phyloP scores from a whole-genome alignment of 495 filamentous ascomycete species.

The Tirmania nivea region DNA sequence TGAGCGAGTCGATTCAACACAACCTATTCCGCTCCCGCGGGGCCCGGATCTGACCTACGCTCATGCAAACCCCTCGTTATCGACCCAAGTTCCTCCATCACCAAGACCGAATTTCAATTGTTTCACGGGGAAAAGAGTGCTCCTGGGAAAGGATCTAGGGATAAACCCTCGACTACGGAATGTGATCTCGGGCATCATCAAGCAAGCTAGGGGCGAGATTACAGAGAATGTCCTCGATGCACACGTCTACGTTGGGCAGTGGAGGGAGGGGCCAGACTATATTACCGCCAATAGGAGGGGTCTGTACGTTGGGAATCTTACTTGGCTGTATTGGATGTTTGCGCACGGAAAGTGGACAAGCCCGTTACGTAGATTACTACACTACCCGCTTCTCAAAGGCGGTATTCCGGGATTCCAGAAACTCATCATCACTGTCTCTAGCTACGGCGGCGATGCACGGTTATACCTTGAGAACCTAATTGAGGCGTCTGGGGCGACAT shows the following conservation, averaged over 20 bases:
- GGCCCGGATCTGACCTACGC: slow-evolving; percentile 15
- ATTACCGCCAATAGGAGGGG: slow-evolving; percentile 45
- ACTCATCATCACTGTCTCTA: slow-evolving; percentile 62
- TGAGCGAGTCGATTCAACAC: slow-evolving; percentile 6
- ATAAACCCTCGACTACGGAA: slow-evolving; percentile 41
- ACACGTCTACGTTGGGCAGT: slow-evolving; percentile 68
- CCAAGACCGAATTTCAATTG: slow-evolving; percentile 29
- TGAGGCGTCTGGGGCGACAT: slow-evolving; percentile 56
- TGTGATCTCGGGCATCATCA: slow-evolving; percentile 48
- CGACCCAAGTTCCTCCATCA: background rate
- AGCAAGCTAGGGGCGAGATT: slow-evolving; percentile 43
- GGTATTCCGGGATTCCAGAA: slow-evolving; percentile 61
- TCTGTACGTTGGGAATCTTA: slow-evolving; percentile 73
- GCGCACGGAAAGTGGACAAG: slow-evolving; percentile 71
- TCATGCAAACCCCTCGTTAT: slow-evolving; percentile 11
- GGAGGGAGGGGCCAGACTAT: slow-evolving; percentile 62
- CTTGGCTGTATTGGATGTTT: slow-evolving; percentile 85
- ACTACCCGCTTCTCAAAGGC: slow-evolving; percentile 60
- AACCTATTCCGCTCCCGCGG: slow-evolving; percentile 6
- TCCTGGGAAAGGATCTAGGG: slow-evolving; percentile 49
- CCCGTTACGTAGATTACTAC: slow-evolving; percentile 56
- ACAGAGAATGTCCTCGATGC: slow-evolving; percentile 45
- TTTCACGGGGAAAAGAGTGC: slow-evolving; percentile 41
- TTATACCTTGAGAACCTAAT: slow-evolving; percentile 87
- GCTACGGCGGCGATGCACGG: slow-evolving; percentile 86